These are phyloP conservation scores for Begonia peltatifolia DNA, from an alignment of 306 rosid genomes.

Conservation along the genomic window DNA sequence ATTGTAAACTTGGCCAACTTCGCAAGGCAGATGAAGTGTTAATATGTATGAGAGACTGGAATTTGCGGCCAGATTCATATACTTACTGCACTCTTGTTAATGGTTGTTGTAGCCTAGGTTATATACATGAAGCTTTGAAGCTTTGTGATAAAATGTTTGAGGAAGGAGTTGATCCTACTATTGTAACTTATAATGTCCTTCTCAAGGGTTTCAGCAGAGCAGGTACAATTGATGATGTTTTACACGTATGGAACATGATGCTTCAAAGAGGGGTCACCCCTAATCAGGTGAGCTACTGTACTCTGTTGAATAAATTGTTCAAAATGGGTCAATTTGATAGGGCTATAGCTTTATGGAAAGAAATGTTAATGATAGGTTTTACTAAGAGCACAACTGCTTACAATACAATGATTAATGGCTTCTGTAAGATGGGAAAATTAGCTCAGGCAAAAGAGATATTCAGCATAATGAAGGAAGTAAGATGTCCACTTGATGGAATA, in stretches of 20 bases:
- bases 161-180: conserved; percentile 37
- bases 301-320: conserved; percentile 54
- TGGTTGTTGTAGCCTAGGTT: conserved; percentile 24
- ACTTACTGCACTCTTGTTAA: conserved; percentile 30
- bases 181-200: conserved; percentile 56
- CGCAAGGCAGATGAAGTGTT: conserved; percentile 35
- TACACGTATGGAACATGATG: conserved; percentile 53
- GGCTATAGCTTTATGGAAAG: conserved; percentile 51
- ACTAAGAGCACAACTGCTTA: conserved; percentile 35
- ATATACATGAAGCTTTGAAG: conserved; percentile 21
- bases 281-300: conserved; percentile 59
- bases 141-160: conserved; percentile 50
- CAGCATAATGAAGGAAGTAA: conserved; percentile 59
- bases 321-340: conserved; percentile 44
- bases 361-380: conserved; percentile 42
- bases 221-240: conserved; percentile 34
- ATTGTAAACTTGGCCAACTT: conserved; percentile 42
- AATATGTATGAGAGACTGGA: conserved; percentile 33
- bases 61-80: conserved; percentile 36
- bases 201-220: conserved; percentile 48
- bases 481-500: conserved; percentile 54
- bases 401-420: conserved; percentile 64
- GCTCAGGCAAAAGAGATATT: conserved; percentile 49
- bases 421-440: conserved; percentile 69
- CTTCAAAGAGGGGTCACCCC: conserved; percentile 41